A percentile compares a stretch with the other conserved stretches of the same genome.
Evolutionary conservation across 805 yeast genomes (phyloP).

Genomic region (Candida arabinofermentans): DNA sequence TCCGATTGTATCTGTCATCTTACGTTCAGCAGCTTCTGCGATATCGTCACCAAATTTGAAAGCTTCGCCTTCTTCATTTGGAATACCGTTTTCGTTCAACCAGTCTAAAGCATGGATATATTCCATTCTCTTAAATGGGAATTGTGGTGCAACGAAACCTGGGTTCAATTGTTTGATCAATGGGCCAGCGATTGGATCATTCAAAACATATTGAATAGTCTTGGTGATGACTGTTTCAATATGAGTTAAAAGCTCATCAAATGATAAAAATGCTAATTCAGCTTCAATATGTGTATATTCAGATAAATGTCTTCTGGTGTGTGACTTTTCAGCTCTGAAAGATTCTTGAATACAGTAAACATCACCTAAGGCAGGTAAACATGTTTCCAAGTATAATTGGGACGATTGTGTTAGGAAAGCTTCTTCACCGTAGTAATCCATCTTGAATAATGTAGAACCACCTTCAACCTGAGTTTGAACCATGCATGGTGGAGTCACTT

Average conservation of each 20-base stretch:
- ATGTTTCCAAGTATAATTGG: slow-evolving; percentile 93
- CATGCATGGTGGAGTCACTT: slow-evolving; percentile 99
- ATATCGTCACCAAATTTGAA: slow-evolving; percentile 98
- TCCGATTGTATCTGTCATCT: slow-evolving; percentile 93
- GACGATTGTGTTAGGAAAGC: slow-evolving; percentile 96
- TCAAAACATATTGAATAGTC: slow-evolving; percentile 69
- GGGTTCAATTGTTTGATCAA: slow-evolving; percentile 91
- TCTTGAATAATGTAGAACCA: slow-evolving; percentile 90
- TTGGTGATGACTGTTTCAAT: slow-evolving; percentile 74
- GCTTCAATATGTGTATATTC: slow-evolving; percentile 98
- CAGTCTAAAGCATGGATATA: slow-evolving; percentile 90
- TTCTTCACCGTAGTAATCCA: slow-evolving; percentile 95
- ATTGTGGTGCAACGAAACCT: slow-evolving; percentile 70
- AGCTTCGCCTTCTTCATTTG: slow-evolving; percentile 89
- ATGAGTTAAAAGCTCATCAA: slow-evolving; percentile 83
- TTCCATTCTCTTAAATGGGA: slow-evolving; percentile 88
- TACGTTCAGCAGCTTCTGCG: slow-evolving; percentile 99
- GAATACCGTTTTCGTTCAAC: slow-evolving; percentile 92
- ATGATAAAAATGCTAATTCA: slow-evolving; percentile 82
- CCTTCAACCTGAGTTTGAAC: slow-evolving; percentile 99
- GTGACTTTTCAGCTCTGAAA: slow-evolving; percentile 98
- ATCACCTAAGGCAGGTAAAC: slow-evolving; percentile 94
- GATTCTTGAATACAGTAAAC: slow-evolving; percentile 97
- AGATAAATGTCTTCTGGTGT: slow-evolving; percentile 95
- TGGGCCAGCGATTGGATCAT: slow-evolving; percentile 91